Percentiles rank a stretch among this genome's conserved stretches.
Conservation (phyloP, 2,329 filamentous ascomycete genomes). For the Colletotrichum graminicola region DNA sequence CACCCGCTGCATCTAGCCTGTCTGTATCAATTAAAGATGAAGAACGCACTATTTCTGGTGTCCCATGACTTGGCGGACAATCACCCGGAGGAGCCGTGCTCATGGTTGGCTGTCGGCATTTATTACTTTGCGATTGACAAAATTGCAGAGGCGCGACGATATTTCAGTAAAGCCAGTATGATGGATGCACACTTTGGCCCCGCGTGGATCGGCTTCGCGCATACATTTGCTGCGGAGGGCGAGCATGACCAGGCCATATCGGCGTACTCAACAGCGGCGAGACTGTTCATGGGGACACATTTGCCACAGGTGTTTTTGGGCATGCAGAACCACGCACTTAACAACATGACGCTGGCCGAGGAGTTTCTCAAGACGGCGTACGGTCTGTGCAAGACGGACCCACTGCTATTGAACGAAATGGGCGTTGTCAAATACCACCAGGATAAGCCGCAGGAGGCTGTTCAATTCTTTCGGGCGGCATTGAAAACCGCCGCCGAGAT, state of each 20-base stretch:
- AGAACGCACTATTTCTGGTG: conserved; percentile 90
- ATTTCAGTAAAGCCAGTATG: conserved; percentile 97
- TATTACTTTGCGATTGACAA: conserved; percentile 93
- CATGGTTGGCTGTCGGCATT: conserved; percentile 93
- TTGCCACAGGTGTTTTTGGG: conserved; percentile 95
- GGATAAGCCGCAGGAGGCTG: conserved; percentile 79
- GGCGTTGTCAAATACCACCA: conserved; percentile 97
- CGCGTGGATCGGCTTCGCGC: conserved; percentile 98
- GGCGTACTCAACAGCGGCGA: conserved; percentile 94
- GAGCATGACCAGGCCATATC: conserved; percentile 99
- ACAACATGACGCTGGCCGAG: conserved; percentile 92
- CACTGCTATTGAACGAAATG: conserved; percentile 93
- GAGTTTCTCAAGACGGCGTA: conserved; percentile 95
- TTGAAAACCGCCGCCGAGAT: conserved; percentile 84
- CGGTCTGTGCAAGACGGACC: conserved; percentile 84
- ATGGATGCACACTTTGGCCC: conserved; percentile 98
- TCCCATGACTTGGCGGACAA: conserved; percentile 93
- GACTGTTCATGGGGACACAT: conserved; percentile 96
- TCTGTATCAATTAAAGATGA: conserved; percentile 87
- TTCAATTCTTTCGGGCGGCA: conserved; percentile 81
- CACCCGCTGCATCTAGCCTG: conserved; percentile 94
- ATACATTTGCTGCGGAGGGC: conserved; percentile 96
- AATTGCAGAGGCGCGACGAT: conserved; percentile 92
- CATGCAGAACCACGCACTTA: conserved; percentile 97
- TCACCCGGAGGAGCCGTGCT: conserved; percentile 89